Base-by-base conservation (phyloP, 371 early-diverging fungal genomes). In the Mortierella sp. region DNA sequence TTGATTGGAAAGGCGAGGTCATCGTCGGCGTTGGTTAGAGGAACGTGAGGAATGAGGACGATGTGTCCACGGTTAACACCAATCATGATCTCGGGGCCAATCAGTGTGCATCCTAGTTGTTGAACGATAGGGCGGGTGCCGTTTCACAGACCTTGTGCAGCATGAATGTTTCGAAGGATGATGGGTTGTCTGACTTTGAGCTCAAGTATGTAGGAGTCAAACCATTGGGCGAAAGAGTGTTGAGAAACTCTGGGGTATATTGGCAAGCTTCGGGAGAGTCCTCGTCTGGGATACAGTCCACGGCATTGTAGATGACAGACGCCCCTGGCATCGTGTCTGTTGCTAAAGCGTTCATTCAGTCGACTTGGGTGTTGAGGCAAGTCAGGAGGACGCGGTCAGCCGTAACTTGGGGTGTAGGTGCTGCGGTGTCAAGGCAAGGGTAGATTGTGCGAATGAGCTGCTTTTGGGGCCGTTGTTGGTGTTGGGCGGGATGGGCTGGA, bases 101-200 rank as follows among this genome's bases (percentile, higher is more conserved):
- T 76, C 18, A 58, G n/a, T 3, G 2, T 58, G 27, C 32, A 32
- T 58, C 29, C 58, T 11, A 58, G 0, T 10, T 58, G 58, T 58
- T 32, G 58, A 29, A 58, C 10, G 55, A 87, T 84, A 11, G 84
- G 70, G 21, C 83, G 68, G 27, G 84, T 88, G 12, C 88, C 83
- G 77, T 88, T 87, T 81, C 87, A 88, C 4, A 88, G 60, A 11
- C 84, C 84, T 16, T 41, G 51, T 11, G 55, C 10, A 16, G 82
- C 74, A 29, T 85, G 29, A 12, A 89, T 60, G 43, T 86, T 88
- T 21, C 88, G 60, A 21, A 84, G 80, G 72, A 88, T 86, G 38
- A 89, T 77, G 38, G 88, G 88, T 14, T 58, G 72, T 3, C 85
- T 79, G 32, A 80, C 48, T 38, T 88, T 88, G 32, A 88, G 71